Evolutionary conservation across 805 yeast genomes (phyloP).

Genomic region (Lipomyces anomalus): DNA sequence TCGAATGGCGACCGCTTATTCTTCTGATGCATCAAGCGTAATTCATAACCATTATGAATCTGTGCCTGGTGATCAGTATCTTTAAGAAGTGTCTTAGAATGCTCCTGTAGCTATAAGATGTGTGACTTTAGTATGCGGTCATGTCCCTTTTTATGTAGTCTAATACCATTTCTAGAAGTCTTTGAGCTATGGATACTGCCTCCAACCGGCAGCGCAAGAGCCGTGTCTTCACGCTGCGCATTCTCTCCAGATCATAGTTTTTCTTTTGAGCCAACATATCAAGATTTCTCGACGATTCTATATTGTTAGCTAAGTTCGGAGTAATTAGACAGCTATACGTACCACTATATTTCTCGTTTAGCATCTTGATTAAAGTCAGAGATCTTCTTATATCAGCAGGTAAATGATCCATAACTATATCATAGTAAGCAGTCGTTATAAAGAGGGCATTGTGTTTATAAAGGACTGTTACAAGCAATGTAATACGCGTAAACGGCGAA

Average conservation of each 20-base stretch:
- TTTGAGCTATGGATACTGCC: too few relatives aligned
- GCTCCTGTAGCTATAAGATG: too few relatives aligned
- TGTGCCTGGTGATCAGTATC: too few relatives aligned
- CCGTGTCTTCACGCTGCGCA: not conserved
- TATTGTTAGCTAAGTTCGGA: not conserved
- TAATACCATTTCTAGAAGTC: too few relatives aligned
- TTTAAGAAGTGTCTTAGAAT: too few relatives aligned
- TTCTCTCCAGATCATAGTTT: not conserved
- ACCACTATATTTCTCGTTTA: slow-evolving; percentile 5
- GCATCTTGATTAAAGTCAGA: slow-evolving; percentile 6
- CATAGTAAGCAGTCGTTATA: not conserved
- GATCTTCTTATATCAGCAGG: slow-evolving; percentile 18
- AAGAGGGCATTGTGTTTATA: not conserved
- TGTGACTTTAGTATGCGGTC: too few relatives aligned
- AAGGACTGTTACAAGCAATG: slow-evolving; percentile 10
- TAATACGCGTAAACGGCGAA: slow-evolving; percentile 18
- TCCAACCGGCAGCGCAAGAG: not conserved
- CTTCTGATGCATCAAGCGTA: too few relatives aligned
- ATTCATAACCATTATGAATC: too few relatives aligned
- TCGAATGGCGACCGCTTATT: too few relatives aligned
- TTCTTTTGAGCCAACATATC: not conserved
- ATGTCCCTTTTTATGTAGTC: too few relatives aligned
- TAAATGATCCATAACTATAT: slow-evolving; percentile 21
- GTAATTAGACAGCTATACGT: not conserved
- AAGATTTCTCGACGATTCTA: not conserved